Percentiles rank a stretch among this genome's conserved stretches.
Conservation (phyloP, 495 filamentous ascomycete genomes). For the Penicillium argentinense region DNA sequence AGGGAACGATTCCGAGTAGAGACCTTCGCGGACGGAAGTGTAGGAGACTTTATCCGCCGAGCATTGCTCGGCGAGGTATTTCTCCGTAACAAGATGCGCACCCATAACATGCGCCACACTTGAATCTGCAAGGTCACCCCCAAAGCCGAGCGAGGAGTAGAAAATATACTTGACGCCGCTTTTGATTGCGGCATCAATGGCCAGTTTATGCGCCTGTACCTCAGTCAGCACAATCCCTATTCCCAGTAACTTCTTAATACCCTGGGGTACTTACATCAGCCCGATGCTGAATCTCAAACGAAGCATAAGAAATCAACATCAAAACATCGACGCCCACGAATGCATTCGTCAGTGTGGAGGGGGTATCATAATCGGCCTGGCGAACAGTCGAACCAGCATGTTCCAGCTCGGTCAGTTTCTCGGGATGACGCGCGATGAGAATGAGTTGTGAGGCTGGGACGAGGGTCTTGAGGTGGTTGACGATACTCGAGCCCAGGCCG, state of each 20-base stretch:
- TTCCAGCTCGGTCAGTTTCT: slow-evolving; percentile 27
- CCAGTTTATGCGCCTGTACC: slow-evolving; percentile 44
- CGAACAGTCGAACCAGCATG: slow-evolving; percentile 32
- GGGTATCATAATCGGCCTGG: slow-evolving; percentile 39
- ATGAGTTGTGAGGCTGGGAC: slow-evolving; percentile 40
- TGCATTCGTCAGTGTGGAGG: slow-evolving; percentile 24
- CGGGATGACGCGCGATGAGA: slow-evolving; percentile 47
- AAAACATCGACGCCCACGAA: slow-evolving; percentile 39
- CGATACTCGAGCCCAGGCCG: slow-evolving; percentile 45
- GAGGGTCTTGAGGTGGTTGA: slow-evolving; percentile 41
- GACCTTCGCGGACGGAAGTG: slow-evolving; percentile 59
- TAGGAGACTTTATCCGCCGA: slow-evolving; percentile 33
- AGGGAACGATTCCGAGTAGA: slow-evolving; percentile 68
- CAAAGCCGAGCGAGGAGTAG: slow-evolving; percentile 67
- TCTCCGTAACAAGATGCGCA: slow-evolving; percentile 64
- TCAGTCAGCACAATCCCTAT: slow-evolving; percentile 2
- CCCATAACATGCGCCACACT: slow-evolving; percentile 62
- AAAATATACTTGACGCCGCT: slow-evolving; percentile 63
- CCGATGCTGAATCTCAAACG: slow-evolving; percentile 38
- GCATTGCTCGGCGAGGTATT: slow-evolving; percentile 49
- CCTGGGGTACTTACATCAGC: slow-evolving; percentile 19
- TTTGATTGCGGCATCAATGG: slow-evolving; percentile 56
- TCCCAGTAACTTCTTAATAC: no score
- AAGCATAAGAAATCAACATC: slow-evolving; percentile 45
- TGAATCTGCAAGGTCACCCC: slow-evolving; percentile 36